Evolutionary conservation across 257 asterid genomes (phyloP).

Genomic region (Salvia splendens): DNA sequence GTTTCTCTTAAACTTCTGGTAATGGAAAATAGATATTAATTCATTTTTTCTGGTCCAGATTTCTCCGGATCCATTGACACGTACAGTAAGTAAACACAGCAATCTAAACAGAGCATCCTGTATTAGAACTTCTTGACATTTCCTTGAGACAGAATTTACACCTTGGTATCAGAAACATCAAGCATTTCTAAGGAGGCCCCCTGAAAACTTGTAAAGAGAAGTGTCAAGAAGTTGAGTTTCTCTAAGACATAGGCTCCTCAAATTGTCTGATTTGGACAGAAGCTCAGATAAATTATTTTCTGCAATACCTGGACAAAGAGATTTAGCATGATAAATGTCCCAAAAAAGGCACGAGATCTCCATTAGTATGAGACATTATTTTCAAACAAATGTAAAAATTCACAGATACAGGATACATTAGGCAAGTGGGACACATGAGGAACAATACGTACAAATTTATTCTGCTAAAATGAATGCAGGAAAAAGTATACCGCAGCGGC

Average conservation of each 20-base stretch:
- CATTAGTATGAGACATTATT: constrained; percentile 9
- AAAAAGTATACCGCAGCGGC: constrained; percentile 71
- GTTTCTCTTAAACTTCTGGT: constrained; percentile 6
- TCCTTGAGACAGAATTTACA: constrained; percentile 32
- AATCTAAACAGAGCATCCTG: constrained; percentile 18
- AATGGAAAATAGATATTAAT: constrained; percentile 1
- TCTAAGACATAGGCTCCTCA: constrained; percentile 72
- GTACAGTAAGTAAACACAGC: background rate
- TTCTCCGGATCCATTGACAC: constrained; percentile 4
- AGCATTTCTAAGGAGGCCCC: constrained; percentile 75
- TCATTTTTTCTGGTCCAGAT: constrained; percentile 17
- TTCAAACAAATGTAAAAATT: constrained; percentile 1
- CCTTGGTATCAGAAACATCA: constrained; percentile 87
- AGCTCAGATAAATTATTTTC: constrained; percentile 57
- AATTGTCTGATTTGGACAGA: constrained; percentile 47
- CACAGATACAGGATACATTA: constrained; percentile 10
- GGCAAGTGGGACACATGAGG: background rate
- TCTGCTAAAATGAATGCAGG: constrained; percentile 18
- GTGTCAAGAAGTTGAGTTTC: constrained; percentile 60
- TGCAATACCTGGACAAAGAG: constrained; percentile 52
- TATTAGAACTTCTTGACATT: constrained; percentile 8
- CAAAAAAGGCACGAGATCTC: constrained; percentile 20
- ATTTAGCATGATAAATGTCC: constrained; percentile 24
- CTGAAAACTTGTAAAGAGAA: constrained; percentile 58
- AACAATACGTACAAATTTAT: background rate